Percentiles rank a stretch among this genome's conserved stretches.
These are phyloP conservation scores for Tolypocladium paradoxum DNA, from an alignment of 2,329 filamentous ascomycete species.

Conservation along the genomic window DNA sequence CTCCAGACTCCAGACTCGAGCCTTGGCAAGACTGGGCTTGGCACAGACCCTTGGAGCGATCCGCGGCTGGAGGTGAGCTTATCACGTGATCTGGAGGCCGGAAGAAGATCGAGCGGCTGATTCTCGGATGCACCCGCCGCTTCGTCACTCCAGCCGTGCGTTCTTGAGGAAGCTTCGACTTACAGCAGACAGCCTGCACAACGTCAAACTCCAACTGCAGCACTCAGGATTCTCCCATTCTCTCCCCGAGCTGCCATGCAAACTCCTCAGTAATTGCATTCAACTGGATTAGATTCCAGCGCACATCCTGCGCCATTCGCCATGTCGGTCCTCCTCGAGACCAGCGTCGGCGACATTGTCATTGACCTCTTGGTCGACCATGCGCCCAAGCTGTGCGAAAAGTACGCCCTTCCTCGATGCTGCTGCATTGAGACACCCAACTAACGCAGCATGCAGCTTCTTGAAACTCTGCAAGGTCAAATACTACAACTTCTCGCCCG, in stretches of 20 bases:
- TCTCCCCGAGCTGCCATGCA: not conserved
- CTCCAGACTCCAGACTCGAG: too few relatives aligned
- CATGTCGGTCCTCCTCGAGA: constrained; percentile 94
- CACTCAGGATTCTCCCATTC: not conserved
- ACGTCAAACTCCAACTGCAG: not conserved
- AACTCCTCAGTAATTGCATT: not conserved
- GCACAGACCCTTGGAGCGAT: too few relatives aligned
- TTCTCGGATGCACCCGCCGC: not conserved
- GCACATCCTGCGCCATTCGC: not conserved
- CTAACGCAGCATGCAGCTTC: constrained; percentile 52
- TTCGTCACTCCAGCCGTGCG: not conserved
- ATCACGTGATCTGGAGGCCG: not conserved
- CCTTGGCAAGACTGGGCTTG: too few relatives aligned
- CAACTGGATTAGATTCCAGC: not conserved
- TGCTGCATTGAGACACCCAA: constrained; percentile 35
- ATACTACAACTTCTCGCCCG: constrained; percentile 95
- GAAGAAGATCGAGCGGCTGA: not conserved
- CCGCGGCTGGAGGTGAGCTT: too few relatives aligned
- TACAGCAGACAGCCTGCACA: not conserved
- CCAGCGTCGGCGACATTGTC: constrained; percentile 85
- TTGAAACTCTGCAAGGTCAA: constrained; percentile 98
- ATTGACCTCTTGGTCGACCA: constrained; percentile 86
- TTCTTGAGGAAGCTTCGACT: not conserved
- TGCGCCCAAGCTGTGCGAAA: constrained; percentile 86
- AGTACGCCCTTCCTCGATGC: constrained; percentile 51